These are phyloP conservation scores for Notholithocarpus densiflorus DNA, from an alignment of 306 rosid species.

Conservation along the genomic window DNA sequence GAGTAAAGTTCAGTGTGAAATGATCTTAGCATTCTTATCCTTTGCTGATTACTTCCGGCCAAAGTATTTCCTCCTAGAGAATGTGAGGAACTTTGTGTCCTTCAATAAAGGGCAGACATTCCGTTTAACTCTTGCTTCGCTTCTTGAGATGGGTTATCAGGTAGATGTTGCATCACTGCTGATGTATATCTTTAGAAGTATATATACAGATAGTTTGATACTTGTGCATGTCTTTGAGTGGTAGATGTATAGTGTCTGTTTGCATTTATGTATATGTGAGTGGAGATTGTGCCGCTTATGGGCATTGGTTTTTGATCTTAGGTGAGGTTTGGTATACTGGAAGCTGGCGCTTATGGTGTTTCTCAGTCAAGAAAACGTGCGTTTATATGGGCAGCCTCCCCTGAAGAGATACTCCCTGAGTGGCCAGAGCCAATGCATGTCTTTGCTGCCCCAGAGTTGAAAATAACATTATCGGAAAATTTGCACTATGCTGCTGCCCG, in stretches of 20 bases:
- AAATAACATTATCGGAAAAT: constrained; percentile 49
- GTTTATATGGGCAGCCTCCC: constrained; percentile 98
- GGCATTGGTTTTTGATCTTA: constrained; percentile 26
- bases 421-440: constrained; percentile 99
- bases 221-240: neutral
- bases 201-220: neutral
- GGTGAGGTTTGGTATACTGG: constrained; percentile 96
- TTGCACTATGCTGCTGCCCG: constrained; percentile 76
- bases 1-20: constrained; percentile 99
- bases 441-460: constrained; percentile 79
- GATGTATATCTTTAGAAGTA: neutral
- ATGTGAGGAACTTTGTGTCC: constrained; percentile 91
- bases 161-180: constrained; percentile 26
- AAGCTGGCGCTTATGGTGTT: constrained; percentile 96
- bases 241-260: neutral
- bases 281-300: constrained; percentile 5
- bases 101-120: constrained; percentile 95
- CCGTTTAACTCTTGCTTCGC: constrained; percentile 82
- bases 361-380: constrained; percentile 96
- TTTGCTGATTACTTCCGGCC: constrained; percentile 97
- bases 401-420: constrained; percentile 84
- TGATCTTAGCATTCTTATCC: constrained; percentile 92
- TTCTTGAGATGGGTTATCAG: constrained; percentile 99
- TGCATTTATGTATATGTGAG: neutral
- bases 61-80: constrained; percentile 87